These are phyloP conservation scores for Pestalotiopsis sp. DNA, from an alignment of 2,329 filamentous ascomycete genomes.

Conservation along the genomic window DNA sequence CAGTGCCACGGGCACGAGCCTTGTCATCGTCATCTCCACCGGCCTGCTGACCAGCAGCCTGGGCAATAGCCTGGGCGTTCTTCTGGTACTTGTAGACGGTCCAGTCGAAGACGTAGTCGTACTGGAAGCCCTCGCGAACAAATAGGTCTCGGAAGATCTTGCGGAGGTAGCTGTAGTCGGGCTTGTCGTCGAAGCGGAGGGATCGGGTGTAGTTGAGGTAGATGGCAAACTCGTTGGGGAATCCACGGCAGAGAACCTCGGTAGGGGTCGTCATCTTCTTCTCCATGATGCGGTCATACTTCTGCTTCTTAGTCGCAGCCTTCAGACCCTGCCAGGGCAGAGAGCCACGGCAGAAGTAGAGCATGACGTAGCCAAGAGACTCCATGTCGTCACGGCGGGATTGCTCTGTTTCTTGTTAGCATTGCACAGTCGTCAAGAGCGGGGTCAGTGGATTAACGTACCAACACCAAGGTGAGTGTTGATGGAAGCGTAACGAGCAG, in stretches of 20 bases:
- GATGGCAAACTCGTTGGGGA: slow-evolving; percentile 99
- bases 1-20: slow-evolving; percentile 68
- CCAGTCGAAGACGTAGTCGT: slow-evolving; percentile 99
- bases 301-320: slow-evolving; percentile 99
- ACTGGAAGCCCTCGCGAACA: slow-evolving; percentile 98
- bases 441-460: slow-evolving; percentile 45
- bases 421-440: neutral
- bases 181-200: slow-evolving; percentile 99
- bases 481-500: slow-evolving; percentile 96
- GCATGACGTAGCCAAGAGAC: slow-evolving; percentile 98
- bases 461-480: slow-evolving; percentile 97
- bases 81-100: slow-evolving; percentile 99
- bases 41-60: slow-evolving; percentile 69
- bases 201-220: slow-evolving; percentile 99
- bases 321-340: slow-evolving; percentile 98
- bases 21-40: slow-evolving; percentile 78
- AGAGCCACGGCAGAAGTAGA: slow-evolving; percentile 99
- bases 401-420: slow-evolving; percentile 69
- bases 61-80: slow-evolving; percentile 93
- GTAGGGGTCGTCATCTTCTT: slow-evolving; percentile 99
- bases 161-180: slow-evolving; percentile 98
- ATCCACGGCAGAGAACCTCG: slow-evolving; percentile 97
- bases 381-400: slow-evolving; percentile 99
- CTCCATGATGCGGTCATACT: slow-evolving; percentile 99
- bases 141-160: slow-evolving; percentile 99